Evolutionary conservation across 1,284 basidiomycete genomes (phyloP).

Genomic region (Polyporus tsugae): DNA sequence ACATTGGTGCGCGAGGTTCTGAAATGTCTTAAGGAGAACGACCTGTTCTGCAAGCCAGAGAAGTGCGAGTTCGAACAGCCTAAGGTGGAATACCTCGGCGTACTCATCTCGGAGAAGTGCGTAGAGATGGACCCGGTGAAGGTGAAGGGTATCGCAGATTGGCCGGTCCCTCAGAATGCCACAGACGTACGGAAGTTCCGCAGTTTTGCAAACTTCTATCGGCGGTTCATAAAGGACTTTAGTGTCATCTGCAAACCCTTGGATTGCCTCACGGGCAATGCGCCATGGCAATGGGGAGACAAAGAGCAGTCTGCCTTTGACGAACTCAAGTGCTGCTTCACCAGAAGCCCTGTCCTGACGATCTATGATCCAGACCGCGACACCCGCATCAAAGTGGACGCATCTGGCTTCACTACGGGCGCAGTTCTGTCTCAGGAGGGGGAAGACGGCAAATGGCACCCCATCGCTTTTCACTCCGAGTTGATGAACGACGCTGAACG

Average conservation of each 20-base stretch:
- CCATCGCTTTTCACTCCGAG: constrained; percentile 5
- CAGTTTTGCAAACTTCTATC: constrained; percentile 45
- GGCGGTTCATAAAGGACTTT: constrained; percentile 51
- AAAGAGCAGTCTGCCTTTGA: constrained; percentile 9
- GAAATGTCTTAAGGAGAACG: constrained; percentile 36
- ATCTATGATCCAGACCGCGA: background rate
- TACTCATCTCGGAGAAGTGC: constrained; percentile 18
- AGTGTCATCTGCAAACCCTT: constrained; percentile 43
- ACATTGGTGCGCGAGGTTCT: constrained; percentile 38
- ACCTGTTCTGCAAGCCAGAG: constrained; percentile 28
- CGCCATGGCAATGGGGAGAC: constrained; percentile 11
- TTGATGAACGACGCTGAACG: constrained; percentile 7
- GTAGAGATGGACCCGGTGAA: constrained; percentile 50
- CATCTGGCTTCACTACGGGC: no score
- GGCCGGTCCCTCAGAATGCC: constrained; percentile 44
- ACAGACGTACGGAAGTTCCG: constrained; percentile 36
- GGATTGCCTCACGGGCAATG: constrained; percentile 32
- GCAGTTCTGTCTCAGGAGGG: no score
- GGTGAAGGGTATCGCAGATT: constrained; percentile 43
- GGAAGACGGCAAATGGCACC: no score
- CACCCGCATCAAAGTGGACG: background rate
- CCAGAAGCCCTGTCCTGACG: background rate
- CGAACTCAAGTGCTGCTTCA: background rate
- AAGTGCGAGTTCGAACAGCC: constrained; percentile 44
- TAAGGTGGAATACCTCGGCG: constrained; percentile 28